A percentile compares a stretch with the other conserved stretches of the same genome.
Evolutionary conservation across 2,329 filamentous ascomycete species (phyloP).

Genomic region (Xylariaceae sp.): DNA sequence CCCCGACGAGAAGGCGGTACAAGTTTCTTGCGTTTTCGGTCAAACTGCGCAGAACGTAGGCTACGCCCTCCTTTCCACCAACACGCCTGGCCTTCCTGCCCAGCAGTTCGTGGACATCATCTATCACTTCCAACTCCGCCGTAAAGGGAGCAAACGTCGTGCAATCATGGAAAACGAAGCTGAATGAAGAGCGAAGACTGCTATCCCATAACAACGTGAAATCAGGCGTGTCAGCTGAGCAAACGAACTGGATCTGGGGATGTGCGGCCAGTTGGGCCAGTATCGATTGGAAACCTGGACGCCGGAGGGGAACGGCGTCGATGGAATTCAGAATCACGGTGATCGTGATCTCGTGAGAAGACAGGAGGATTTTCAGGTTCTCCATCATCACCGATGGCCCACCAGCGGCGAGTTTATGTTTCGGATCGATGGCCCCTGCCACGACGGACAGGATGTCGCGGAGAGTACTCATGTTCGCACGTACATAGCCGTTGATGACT

Average conservation of each 20-base stretch:
- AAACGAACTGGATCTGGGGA: conserved; percentile 64
- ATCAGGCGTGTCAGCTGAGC: conserved; percentile 81
- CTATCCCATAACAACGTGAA: conserved; percentile 89
- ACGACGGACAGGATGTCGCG: conserved; percentile 67
- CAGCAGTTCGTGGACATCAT: conserved; percentile 82
- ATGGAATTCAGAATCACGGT: conserved; percentile 80
- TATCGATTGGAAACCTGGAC: conserved; percentile 61
- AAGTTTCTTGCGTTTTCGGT: conserved; percentile 88
- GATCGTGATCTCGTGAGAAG: conserved; percentile 45
- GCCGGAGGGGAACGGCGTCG: conserved; percentile 72
- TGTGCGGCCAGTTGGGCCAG: conserved; percentile 73
- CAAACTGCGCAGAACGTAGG: conserved; percentile 82
- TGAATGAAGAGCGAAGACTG: conserved; percentile 72
- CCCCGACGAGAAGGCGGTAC: conserved; percentile 77
- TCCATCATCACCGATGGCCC: conserved; percentile 66
- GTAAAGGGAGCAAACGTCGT: conserved; percentile 79
- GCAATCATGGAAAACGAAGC: conserved; percentile 87
- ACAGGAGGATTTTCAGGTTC: conserved; percentile 57
- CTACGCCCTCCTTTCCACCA: conserved; percentile 85
- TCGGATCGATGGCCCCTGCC: conserved; percentile 54
- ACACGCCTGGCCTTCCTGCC: conserved; percentile 73
- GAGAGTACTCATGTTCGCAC: conserved; percentile 51
- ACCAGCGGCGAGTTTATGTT: conserved; percentile 48
- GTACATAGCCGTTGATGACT: conserved; percentile 79
- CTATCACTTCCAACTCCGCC: conserved; percentile 75